Base-by-base conservation (phyloP, 2,329 filamentous ascomycete genomes). In the Monosporascus cannonballus region DNA sequence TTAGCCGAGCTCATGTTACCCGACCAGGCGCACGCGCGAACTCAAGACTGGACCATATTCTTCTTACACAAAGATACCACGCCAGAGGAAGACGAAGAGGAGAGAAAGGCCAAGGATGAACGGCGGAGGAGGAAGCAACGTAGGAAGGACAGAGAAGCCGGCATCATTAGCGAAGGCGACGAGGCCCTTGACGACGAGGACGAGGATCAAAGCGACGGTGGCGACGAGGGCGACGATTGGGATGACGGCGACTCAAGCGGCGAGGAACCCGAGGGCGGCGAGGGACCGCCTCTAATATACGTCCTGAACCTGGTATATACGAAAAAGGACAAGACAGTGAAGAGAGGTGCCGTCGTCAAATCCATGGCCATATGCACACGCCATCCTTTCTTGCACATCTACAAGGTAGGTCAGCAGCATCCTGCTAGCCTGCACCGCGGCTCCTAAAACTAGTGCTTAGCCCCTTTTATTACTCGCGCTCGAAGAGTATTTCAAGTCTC, bases 11-110 rank as follows among this genome's bases (percentile, higher is more conserved):
- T 99, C 65, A 99, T 99, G 94, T 76, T 99, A 68, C 94, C 94
- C 0, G 94, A 99, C 71, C 93, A 97, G 71, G 91, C 93, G 22
- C 94, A 99, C 72, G 85, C 94, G 56, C 84, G 94, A 39, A 93
- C 89, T 65, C 92, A 97, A 72, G 94, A 99, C 69, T 99, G 94
- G 94, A 99, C 94, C 42, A 96, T 97, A 51, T 99, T 99, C 75
- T 99, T 99, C 68, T 70, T 99, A 52, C 94, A 99, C 74, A 97
- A 97, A 69, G 94, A 99, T 69, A 89, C 86, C 3, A 92, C 84
- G 55, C 84, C 87, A 49, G 86, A 89, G 54, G 89, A 93, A 53
- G 92, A 96, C 55, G 88, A 91, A 30, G 81, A 85, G 52, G 87
- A 90, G 61, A 76, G 77, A 55, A 76, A 74, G 51, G 76, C 76